These are phyloP conservation scores for Coemansia sp. DNA, from an alignment of 192 early-diverging fungal species.

Conservation along the genomic window DNA sequence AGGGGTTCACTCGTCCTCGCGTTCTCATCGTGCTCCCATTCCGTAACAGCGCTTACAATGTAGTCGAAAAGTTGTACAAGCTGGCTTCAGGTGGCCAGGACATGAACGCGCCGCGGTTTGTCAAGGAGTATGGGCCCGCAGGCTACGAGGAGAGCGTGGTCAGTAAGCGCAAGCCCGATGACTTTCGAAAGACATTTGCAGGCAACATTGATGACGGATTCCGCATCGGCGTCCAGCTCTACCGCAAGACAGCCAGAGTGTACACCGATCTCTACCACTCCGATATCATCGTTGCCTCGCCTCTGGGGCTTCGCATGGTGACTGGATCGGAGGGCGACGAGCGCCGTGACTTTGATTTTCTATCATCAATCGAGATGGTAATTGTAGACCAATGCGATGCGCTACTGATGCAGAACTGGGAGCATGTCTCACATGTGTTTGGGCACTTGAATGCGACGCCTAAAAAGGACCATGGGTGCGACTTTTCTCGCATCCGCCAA, in stretches of 20 bases:
- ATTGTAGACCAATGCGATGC: slow-evolving; percentile 84
- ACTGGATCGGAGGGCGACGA: slow-evolving; percentile 78
- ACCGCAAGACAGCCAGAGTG: slow-evolving; percentile 80
- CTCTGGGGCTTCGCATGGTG: slow-evolving; percentile 84
- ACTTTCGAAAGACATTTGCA: slow-evolving; percentile 79
- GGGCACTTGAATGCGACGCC: slow-evolving; percentile 84
- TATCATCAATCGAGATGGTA: slow-evolving; percentile 89
- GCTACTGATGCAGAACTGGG: slow-evolving; percentile 98
- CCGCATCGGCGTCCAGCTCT: slow-evolving; percentile 87
- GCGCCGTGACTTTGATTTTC: slow-evolving; percentile 88
- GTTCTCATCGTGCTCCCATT: slow-evolving; percentile 89
- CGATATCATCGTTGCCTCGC: slow-evolving; percentile 90
- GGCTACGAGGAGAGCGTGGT: slow-evolving; percentile 59
- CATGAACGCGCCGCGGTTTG: slow-evolving; percentile 77
- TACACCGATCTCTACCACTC: slow-evolving; percentile 85
- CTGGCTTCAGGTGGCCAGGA: slow-evolving; percentile 79
- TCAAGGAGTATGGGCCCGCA: slow-evolving; percentile 69
- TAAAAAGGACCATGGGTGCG: slow-evolving; percentile 87
- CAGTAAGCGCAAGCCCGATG: slow-evolving; percentile 69
- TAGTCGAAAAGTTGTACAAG: slow-evolving; percentile 73
- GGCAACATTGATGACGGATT: slow-evolving; percentile 98
- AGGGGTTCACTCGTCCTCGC: slow-evolving; percentile 92
- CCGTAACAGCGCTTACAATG: slow-evolving; percentile 74
- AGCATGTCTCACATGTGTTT: slow-evolving; percentile 85
- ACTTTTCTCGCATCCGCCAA: slow-evolving; percentile 87